Percentiles rank a stretch among this genome's conserved stretches.
Conservation (phyloP, 1,284 basidiomycete species). For the Heterobasidion parviporum region DNA sequence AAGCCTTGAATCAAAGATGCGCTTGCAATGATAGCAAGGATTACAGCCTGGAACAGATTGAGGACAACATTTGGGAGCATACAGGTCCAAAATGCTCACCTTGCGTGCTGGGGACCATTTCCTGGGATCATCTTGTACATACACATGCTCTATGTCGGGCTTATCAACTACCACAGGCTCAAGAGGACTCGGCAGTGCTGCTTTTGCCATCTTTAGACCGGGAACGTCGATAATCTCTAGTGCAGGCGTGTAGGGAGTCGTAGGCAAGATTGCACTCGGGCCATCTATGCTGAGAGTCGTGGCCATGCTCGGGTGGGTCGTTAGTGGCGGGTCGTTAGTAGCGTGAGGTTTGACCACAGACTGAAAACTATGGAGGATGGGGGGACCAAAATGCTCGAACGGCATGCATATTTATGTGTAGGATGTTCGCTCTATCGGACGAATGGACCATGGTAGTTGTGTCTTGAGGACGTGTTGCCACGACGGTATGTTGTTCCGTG, state of each 20-base stretch:
- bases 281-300: background rate
- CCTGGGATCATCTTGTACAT: background rate
- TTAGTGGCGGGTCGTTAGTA: background rate
- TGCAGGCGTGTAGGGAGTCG: background rate
- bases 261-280: background rate
- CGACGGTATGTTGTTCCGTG: background rate
- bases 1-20: background rate
- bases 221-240: background rate
- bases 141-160: background rate
- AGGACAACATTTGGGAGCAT: background rate
- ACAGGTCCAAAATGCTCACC: background rate
- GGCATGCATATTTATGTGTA: background rate
- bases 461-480: background rate
- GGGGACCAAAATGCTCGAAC: background rate
- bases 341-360: too few species aligned
- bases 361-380: background rate
- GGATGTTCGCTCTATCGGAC: background rate
- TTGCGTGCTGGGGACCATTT: background rate
- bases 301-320: background rate
- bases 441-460: background rate
- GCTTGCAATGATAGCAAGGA: background rate
- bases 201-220: background rate
- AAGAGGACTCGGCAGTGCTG: background rate
- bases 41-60: background rate
- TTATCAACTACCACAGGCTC: background rate